These are phyloP conservation scores for Diplotaxis tenuifolia DNA, from an alignment of 345 rosid species.

Conservation along the genomic window DNA sequence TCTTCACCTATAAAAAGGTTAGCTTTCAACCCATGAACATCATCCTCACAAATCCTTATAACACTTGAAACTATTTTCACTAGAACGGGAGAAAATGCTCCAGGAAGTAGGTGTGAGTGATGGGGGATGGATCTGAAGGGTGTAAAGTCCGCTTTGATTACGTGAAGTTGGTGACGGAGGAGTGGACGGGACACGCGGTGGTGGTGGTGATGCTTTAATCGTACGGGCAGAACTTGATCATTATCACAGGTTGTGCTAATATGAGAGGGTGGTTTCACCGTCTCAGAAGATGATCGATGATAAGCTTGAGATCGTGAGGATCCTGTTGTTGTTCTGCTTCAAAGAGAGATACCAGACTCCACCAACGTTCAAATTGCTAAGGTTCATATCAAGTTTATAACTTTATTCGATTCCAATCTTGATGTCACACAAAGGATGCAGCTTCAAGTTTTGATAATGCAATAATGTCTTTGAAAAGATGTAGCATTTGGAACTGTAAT, in stretches of 20 bases:
- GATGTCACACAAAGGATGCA: too few species aligned
- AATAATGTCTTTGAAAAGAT: neutral
- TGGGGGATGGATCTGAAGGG: slow-evolving; percentile 31
- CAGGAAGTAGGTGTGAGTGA: slow-evolving; percentile 69
- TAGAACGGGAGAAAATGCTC: slow-evolving; percentile 62
- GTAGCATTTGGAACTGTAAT: too few species aligned
- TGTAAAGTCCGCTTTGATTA: slow-evolving; percentile 62
- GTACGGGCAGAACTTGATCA: slow-evolving; percentile 84
- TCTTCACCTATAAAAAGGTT: too few species aligned
- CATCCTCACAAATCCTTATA: too few species aligned
- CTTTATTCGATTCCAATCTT: neutral
- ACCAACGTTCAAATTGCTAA: too few species aligned
- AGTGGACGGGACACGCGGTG: slow-evolving; percentile 91
- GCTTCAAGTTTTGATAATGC: slow-evolving; percentile 7
- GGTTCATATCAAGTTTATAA: slow-evolving; percentile 39
- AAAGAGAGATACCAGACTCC: too few species aligned
- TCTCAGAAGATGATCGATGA: too few species aligned
- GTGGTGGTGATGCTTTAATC: slow-evolving; percentile 91
- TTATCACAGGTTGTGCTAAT: slow-evolving; percentile 93
- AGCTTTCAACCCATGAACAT: too few species aligned
- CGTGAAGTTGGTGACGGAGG: slow-evolving; percentile 41
- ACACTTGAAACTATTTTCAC: too few species aligned
- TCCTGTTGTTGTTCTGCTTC: too few species aligned
- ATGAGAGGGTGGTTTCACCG: too few species aligned
- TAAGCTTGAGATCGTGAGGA: too few species aligned